Conservation (phyloP, 169 alveolate genomes). For the Haemoproteus tartakovskyi region DNA sequence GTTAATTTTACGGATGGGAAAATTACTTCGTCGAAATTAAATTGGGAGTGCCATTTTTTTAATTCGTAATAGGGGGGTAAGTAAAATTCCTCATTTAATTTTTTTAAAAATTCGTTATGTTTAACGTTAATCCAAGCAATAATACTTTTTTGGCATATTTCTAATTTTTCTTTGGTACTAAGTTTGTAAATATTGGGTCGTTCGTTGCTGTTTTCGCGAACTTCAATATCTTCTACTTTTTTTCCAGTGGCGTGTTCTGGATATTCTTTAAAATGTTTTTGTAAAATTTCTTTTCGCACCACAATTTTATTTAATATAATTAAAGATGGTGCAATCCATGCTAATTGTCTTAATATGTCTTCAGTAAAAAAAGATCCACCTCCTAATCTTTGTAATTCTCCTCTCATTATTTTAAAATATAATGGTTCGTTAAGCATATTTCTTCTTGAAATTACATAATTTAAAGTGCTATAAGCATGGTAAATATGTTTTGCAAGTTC, state of each 20-base stretch:
- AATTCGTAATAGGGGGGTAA: conserved; percentile 39
- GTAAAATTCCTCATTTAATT: conserved; percentile 36
- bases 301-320: conserved; percentile 54
- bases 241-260: conserved; percentile 45
- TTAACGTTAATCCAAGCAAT: conserved; percentile 58
- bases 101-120: conserved; percentile 57
- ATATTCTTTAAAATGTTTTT: conserved; percentile 13
- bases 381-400: conserved; percentile 18
- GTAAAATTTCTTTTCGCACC: conserved; percentile 45
- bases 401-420: conserved; percentile 28
- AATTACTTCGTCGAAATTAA: conserved; percentile 29
- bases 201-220: conserved; percentile 38
- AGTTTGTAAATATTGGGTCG: conserved; percentile 48
- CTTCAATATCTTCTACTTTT: conserved; percentile 64
- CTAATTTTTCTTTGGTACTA: conserved; percentile 22
- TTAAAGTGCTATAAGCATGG: conserved; percentile 10
- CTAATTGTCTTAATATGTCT: conserved; percentile 34
- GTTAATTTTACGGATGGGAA: conserved; percentile 48
- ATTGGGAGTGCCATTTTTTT: conserved; percentile 61
- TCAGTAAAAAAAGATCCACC: conserved; percentile 3
- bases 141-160: conserved; percentile 44
- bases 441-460: conserved; percentile 33
- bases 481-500: conserved; percentile 14
- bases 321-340: conserved; percentile 62
- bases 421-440: conserved; percentile 42